Percentiles rank a stretch among this genome's conserved stretches.
These are phyloP conservation scores for Corymbia citriodora DNA, from an alignment of 441 rosid genomes.

Conservation along the genomic window DNA sequence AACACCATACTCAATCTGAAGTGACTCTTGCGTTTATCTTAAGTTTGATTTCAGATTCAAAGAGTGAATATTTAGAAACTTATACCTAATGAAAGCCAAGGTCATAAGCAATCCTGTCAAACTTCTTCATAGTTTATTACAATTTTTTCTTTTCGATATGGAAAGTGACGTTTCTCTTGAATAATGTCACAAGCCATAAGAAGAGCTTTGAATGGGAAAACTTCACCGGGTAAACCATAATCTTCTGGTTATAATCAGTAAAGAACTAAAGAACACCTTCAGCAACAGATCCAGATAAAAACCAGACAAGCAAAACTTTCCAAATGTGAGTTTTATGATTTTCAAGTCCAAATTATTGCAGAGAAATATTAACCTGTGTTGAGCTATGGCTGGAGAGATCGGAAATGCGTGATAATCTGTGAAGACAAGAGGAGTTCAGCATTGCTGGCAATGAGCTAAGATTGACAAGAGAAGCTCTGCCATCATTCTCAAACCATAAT, in stretches of 20 bases:
- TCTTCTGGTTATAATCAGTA: not conserved
- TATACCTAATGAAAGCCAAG: not conserved
- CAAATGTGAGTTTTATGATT: not conserved
- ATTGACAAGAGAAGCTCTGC: slow-evolving; percentile 59
- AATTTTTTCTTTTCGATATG: not conserved
- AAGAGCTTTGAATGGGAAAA: not conserved
- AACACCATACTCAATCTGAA: not conserved
- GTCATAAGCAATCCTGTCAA: not conserved
- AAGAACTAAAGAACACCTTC: not conserved
- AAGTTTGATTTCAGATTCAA: not conserved
- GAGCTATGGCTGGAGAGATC: slow-evolving; percentile 38
- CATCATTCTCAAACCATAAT: slow-evolving; percentile 58
- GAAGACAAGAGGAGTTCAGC: slow-evolving; percentile 82
- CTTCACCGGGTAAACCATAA: not conserved
- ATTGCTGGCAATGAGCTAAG: slow-evolving; percentile 85
- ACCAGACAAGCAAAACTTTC: not conserved
- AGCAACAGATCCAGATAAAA: not conserved
- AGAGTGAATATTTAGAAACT: not conserved
- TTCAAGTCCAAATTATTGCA: not conserved
- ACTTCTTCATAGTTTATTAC: not conserved
- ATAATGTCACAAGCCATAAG: not conserved
- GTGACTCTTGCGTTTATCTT: not conserved
- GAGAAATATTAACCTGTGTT: slow-evolving; percentile 10
- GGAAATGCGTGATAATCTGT: slow-evolving; percentile 45
- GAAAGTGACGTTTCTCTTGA: not conserved